phyloP scores from a whole-genome alignment of 2,329 filamentous ascomycete genomes.

The Cytospora leucostoma region DNA sequence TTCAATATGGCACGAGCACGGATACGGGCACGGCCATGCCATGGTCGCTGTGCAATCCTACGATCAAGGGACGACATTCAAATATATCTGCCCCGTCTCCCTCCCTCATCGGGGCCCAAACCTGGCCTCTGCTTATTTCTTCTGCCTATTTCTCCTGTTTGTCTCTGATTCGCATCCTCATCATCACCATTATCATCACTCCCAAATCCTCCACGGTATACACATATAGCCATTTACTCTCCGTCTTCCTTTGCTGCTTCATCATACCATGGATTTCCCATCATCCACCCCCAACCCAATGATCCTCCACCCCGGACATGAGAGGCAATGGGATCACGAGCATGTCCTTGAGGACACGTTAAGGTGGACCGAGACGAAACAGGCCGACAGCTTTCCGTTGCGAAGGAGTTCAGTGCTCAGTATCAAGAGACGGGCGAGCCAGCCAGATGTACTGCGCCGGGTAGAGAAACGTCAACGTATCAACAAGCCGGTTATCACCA shows the following conservation, averaged over 20 bases:
- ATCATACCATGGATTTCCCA: constrained; percentile 25
- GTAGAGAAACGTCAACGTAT: constrained; percentile 13
- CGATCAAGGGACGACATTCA: background rate
- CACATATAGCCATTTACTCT: constrained; percentile 4
- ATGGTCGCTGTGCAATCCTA: constrained; percentile 12
- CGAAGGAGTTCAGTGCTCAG: constrained; percentile 17
- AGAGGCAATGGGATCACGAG: constrained; percentile 22
- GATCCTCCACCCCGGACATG: constrained; percentile 23
- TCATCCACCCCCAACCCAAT: constrained; percentile 16
- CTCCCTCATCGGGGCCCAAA: background rate
- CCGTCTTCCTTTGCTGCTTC: background rate
- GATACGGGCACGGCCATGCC: constrained; percentile 5
- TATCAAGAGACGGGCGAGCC: constrained; percentile 18
- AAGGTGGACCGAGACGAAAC: constrained; percentile 13
- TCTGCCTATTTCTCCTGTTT: constrained; percentile 1
- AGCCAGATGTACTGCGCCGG: constrained; percentile 4
- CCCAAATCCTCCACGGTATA: background rate
- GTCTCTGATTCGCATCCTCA: constrained; percentile 1
- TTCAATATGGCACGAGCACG: background rate
- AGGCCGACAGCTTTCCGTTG: constrained; percentile 10
- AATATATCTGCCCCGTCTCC: constrained; percentile 13
- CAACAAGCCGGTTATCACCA: constrained; percentile 9
- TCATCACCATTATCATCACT: background rate
- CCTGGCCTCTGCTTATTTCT: background rate
- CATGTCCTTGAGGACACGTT: constrained; percentile 22